Conservation (phyloP, 371 early-diverging fungal species). For the Mortierella sp. region DNA sequence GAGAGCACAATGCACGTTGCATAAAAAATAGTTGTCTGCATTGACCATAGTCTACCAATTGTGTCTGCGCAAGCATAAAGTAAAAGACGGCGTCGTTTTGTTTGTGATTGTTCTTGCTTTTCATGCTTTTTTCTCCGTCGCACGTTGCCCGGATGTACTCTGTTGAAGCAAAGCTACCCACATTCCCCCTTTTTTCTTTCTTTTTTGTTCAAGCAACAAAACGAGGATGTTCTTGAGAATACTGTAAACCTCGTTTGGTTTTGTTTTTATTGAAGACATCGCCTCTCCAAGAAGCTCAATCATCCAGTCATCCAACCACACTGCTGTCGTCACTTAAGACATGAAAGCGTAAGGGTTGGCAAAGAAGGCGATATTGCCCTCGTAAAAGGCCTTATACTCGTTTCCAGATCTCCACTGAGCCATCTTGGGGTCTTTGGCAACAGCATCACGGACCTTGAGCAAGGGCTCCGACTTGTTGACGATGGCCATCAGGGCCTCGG, state of each 20-base stretch:
- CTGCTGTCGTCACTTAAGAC: not conserved
- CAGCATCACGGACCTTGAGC: constrained; percentile 29
- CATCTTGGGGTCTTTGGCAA: constrained; percentile 37
- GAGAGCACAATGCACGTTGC: too few species aligned
- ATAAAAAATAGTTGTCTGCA: too few species aligned
- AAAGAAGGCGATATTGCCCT: constrained; percentile 15
- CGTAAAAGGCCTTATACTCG: constrained; percentile 1
- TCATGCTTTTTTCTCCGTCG: too few species aligned
- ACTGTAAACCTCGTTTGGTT: too few species aligned
- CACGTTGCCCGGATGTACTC: too few species aligned
- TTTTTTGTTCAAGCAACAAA: too few species aligned
- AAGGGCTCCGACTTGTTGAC: constrained; percentile 27
- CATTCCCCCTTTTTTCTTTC: too few species aligned
- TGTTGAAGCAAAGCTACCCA: too few species aligned
- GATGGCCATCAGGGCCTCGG: constrained; percentile 13
- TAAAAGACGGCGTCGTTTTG: not conserved
- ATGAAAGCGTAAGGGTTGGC: constrained; percentile 26
- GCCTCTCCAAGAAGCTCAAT: too few species aligned
- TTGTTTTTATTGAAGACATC: too few species aligned
- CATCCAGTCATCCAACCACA: not conserved
- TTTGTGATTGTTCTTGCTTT: not conserved
- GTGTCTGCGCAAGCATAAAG: not conserved
- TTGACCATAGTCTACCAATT: too few species aligned
- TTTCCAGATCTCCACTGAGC: constrained; percentile 29
- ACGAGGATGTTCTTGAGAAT: too few species aligned